phyloP scores from a whole-genome alignment of 2,329 filamentous ascomycete species.

The Tolypocladium tropicale region DNA sequence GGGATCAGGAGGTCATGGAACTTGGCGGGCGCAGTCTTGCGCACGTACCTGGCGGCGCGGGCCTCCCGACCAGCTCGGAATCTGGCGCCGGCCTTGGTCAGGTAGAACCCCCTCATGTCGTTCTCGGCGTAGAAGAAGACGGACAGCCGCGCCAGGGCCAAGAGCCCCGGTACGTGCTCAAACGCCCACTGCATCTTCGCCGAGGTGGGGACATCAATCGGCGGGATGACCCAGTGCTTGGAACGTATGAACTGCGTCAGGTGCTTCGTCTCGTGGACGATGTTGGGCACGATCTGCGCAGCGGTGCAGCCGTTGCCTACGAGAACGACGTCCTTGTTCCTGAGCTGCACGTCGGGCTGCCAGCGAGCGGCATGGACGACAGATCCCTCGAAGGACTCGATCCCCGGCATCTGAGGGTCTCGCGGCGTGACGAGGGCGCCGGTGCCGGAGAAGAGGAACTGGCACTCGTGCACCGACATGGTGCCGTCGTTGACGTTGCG shows the following conservation, averaged over 20 bases:
- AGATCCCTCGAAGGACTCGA: constrained; percentile 38
- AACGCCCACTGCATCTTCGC: constrained; percentile 22
- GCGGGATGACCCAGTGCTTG: constrained; percentile 31
- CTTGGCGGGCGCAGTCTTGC: constrained; percentile 39
- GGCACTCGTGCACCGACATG: constrained; percentile 23
- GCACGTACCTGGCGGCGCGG: constrained; percentile 28
- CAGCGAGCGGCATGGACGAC: constrained; percentile 47
- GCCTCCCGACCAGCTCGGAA: constrained; percentile 26
- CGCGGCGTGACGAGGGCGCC: constrained; percentile 23
- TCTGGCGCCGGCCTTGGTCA: constrained; percentile 22
- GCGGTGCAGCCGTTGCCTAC: constrained; percentile 46
- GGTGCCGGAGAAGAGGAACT: constrained; percentile 26
- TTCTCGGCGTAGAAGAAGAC: constrained; percentile 28
- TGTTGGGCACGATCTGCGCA: constrained; percentile 39
- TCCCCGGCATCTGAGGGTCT: constrained; percentile 33
- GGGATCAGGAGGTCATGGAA: constrained; percentile 53
- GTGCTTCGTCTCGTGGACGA: constrained; percentile 22
- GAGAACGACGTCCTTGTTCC: constrained; percentile 37
- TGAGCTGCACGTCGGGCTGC: constrained; percentile 37
- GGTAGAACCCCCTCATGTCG: constrained; percentile 24
- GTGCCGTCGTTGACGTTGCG: constrained; percentile 12
- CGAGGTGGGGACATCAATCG: constrained; percentile 14
- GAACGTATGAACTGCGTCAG: constrained; percentile 31
- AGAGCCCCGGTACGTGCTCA: constrained; percentile 34
- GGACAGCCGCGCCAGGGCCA: constrained; percentile 27